Conservation (phyloP, 2,329 filamentous ascomycete genomes). For the Penicillium occitanis region DNA sequence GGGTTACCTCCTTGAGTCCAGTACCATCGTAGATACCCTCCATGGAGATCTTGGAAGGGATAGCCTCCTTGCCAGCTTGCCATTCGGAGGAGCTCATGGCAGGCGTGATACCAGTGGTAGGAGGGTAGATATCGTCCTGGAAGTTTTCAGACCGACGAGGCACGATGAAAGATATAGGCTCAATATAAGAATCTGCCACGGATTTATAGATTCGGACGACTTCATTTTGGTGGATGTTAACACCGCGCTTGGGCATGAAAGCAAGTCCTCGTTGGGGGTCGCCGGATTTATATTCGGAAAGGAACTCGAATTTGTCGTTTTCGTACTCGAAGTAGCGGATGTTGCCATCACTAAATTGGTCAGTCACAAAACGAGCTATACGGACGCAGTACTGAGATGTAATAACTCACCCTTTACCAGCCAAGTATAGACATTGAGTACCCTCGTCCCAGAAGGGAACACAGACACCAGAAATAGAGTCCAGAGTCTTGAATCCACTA, state of each 20-base stretch:
- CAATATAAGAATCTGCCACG: conserved; percentile 88
- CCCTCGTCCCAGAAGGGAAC: conserved; percentile 99
- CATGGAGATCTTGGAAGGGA: conserved; percentile 90
- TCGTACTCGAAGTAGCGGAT: conserved; percentile 99
- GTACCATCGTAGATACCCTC: conserved; percentile 87
- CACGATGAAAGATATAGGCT: conserved; percentile 96
- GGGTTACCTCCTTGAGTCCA: conserved; percentile 70
- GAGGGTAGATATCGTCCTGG: conserved; percentile 96
- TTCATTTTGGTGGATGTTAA: conserved; percentile 97
- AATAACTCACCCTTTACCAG: conserved; percentile 81
- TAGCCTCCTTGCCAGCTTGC: conserved; percentile 77
- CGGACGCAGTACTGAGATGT: neutral
- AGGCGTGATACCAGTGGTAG: conserved; percentile 74
- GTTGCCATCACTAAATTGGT: conserved; percentile 75
- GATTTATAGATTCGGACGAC: conserved; percentile 96
- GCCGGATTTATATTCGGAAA: conserved; percentile 95
- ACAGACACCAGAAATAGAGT: conserved; percentile 95
- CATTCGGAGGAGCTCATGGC: conserved; percentile 79
- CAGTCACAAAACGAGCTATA: conserved; percentile 16
- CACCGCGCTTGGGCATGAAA: conserved; percentile 90
- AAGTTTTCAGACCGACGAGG: conserved; percentile 90
- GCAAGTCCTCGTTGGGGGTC: conserved; percentile 94
- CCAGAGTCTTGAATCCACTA: conserved; percentile 83
- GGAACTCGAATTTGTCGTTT: conserved; percentile 97
- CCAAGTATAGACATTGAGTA: conserved; percentile 91